Base-by-base conservation (phyloP, 768 basidiomycete species). In the Gloeophyllum trabeum region DNA sequence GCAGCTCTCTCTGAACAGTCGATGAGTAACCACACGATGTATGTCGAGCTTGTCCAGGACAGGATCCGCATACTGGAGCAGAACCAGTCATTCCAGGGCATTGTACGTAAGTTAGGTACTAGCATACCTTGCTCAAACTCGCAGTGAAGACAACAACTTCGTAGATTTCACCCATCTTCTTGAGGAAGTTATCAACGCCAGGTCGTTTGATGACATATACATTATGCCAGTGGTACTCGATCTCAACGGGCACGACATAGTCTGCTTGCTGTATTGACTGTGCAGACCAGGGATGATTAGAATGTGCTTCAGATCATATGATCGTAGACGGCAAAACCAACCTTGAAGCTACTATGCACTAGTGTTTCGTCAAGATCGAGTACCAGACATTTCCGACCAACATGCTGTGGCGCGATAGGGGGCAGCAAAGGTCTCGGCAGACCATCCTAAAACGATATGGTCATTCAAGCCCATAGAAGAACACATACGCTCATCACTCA, bases 121-220 rank as follows among this genome's bases (percentile, higher is more conserved):
- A 21, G 62, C 73, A 26, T 38, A 92, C 93, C 74, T 98, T 99
- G 75, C 90, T 93, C 44, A 99, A 62, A 63, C 89, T 93, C 5
- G 96, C 96, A 4, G 96, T 99, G 61, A 98, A 99, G 6, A 99
- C 87, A 24, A 99, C 94, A 39, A 99, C 71, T 61, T 99, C 96
- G 57, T 94, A 99, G 35, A 97, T 81, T 60, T 98, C 92, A 26
- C 96, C 96, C 96, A 98, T 99, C 64, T 81, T 84, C 68, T 88
- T 88, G 58, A 99, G 66, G 62, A 98, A 99, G 56, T 81, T 83
- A 58, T 99, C 96, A 13, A 99, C 96, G 13, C 96, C 96, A 6
- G 96, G 96, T 40, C 96, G 83, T 62, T 98, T 98, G 62, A 98
- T 88, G 39, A 98, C 96, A 63, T 98, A 97, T 50, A 98, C 92